Evolutionary conservation across 768 basidiomycete species (phyloP).

Genomic region (Holtermannia corniformis): DNA sequence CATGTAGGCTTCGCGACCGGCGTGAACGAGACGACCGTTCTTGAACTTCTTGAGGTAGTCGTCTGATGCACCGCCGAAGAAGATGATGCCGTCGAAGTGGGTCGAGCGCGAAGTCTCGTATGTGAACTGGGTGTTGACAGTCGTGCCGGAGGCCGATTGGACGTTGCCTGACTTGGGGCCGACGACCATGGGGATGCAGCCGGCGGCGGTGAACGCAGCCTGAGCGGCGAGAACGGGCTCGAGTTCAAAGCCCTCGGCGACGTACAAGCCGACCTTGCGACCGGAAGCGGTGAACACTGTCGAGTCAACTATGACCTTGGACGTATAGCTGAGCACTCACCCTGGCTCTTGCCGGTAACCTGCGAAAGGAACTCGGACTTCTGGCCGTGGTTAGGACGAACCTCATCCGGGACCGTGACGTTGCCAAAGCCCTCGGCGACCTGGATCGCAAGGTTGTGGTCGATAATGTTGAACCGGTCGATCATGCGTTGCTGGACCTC

Average conservation of each 20-base stretch:
- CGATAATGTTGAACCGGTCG: constrained; percentile 59
- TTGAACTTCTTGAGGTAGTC: constrained; percentile 52
- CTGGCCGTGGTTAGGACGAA: constrained; percentile 53
- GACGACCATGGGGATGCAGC: constrained; percentile 48
- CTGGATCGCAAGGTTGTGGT: constrained; percentile 59
- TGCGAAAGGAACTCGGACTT: constrained; percentile 55
- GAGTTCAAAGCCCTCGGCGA: constrained; percentile 65
- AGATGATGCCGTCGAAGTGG: constrained; percentile 69
- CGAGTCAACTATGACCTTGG: constrained; percentile 1
- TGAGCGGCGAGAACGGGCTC: constrained; percentile 54
- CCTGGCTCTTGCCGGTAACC: constrained; percentile 36
- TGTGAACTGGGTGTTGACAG: constrained; percentile 54
- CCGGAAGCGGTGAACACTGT: constrained; percentile 46
- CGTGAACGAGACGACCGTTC: constrained; percentile 68
- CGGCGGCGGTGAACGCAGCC: constrained; percentile 48
- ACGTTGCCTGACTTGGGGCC: constrained; percentile 57
- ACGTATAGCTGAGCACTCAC: constrained; percentile 18
- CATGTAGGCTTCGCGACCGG: constrained; percentile 73
- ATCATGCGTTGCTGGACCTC: constrained; percentile 61
- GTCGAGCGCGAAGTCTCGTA: constrained; percentile 69
- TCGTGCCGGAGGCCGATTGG: constrained; percentile 40
- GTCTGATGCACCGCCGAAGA: constrained; percentile 55
- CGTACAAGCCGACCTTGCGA: constrained; percentile 61
- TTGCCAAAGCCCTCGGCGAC: constrained; percentile 62
- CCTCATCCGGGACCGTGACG: constrained; percentile 49